Evolutionary conservation across 345 rosid species (phyloP).

Genomic region (Eucalyptus erythrocorys): DNA sequence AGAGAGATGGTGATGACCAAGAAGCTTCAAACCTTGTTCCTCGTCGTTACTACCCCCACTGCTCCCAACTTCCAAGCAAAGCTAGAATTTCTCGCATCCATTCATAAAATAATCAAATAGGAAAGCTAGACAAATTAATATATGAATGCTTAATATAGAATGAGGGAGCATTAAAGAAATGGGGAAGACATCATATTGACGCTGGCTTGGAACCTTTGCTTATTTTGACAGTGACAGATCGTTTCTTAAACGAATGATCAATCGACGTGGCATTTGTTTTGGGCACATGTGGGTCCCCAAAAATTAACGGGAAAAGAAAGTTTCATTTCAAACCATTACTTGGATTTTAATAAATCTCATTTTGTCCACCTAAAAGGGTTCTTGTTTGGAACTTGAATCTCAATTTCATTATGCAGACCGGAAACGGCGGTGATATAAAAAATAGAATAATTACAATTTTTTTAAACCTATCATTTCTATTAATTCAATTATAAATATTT

Average conservation of each 20-base stretch:
- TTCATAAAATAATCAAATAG: background rate
- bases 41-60: background rate
- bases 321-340: background rate
- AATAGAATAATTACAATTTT: too few relatives aligned
- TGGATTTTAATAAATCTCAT: background rate
- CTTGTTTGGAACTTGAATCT: background rate
- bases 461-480: too few relatives aligned
- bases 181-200: background rate
- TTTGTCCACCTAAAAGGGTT: background rate
- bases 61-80: background rate
- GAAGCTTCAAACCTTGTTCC: slow-evolving; percentile 7
- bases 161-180: background rate
- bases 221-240: background rate
- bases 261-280: background rate
- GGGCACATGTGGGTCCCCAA: background rate
- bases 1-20: background rate
- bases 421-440: too few relatives aligned
- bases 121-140: background rate
- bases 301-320: background rate
- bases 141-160: background rate
- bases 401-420: too few relatives aligned
- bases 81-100: background rate
- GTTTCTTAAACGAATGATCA: background rate
- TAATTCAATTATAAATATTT: too few relatives aligned
- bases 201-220: background rate